phyloP scores from a whole-genome alignment of 345 rosid genomes.

The Ceriops zippeliana region DNA sequence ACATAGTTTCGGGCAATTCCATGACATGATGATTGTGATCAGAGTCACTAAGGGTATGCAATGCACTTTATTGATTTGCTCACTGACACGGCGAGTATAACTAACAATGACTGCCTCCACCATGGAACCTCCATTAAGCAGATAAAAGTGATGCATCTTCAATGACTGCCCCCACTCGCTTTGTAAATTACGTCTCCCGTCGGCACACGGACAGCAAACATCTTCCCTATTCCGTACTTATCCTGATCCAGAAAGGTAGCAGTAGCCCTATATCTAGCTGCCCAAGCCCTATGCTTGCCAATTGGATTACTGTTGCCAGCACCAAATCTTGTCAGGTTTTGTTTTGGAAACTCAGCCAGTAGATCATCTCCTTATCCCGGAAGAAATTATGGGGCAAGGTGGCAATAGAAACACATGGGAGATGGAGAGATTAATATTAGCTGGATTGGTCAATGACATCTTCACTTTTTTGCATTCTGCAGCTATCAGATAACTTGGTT shows the following conservation, averaged over 20 bases:
- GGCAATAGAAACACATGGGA: not conserved
- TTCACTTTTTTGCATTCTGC: conserved; percentile 25
- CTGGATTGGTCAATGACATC: conserved; percentile 13
- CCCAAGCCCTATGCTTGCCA: not conserved
- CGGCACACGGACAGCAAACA: not conserved
- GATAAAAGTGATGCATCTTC: no score
- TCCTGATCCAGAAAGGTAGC: not conserved
- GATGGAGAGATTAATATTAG: not conserved
- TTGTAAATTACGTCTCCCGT: not conserved
- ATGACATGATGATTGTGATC: no score
- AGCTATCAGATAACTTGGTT: conserved; percentile 38
- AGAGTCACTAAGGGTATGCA: no score
- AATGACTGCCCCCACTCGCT: no score
- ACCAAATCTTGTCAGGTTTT: no score
- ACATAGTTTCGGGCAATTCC: no score
- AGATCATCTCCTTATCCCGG: not conserved
- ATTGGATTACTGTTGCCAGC: no score
- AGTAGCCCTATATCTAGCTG: not conserved
- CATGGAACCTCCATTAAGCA: no score
- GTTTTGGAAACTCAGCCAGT: not conserved
- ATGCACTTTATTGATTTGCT: no score
- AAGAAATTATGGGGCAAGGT: not conserved
- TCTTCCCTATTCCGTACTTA: not conserved
- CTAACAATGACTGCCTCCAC: no score
- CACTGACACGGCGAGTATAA: no score